phyloP scores from a whole-genome alignment of 768 basidiomycete genomes.

The Paxillus involutus region DNA sequence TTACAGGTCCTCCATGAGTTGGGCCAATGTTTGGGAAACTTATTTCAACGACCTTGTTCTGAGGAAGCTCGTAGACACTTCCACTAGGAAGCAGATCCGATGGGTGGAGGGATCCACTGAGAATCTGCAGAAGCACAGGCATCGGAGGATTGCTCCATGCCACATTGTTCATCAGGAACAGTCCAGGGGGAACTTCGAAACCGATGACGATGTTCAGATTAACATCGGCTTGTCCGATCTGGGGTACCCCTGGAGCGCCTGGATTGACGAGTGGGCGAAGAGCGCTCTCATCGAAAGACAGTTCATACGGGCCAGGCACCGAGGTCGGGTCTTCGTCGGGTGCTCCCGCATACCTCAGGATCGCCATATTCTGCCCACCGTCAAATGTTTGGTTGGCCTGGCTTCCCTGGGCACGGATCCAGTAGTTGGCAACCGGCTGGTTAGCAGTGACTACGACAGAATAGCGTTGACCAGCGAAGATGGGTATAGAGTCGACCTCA shows the following conservation, averaged over 20 bases:
- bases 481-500: conserved; percentile 37
- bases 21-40: conserved; percentile 37
- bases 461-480: conserved; percentile 40
- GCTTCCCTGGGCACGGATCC: conserved; percentile 46
- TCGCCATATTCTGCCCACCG: conserved; percentile 46
- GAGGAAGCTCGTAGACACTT: conserved; percentile 45
- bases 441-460: conserved; percentile 47
- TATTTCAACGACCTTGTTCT: conserved; percentile 45
- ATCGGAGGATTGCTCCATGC: conserved; percentile 40
- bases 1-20: conserved; percentile 29
- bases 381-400: conserved; percentile 26
- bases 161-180: conserved; percentile 26
- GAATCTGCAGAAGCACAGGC: conserved; percentile 59
- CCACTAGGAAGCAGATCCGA: conserved; percentile 50
- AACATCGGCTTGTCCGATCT: conserved; percentile 41
- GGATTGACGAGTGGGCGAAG: conserved; percentile 37
- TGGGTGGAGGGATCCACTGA: conserved; percentile 50
- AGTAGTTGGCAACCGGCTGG: conserved; percentile 52
- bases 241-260: conserved; percentile 38
- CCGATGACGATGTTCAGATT: conserved; percentile 25
- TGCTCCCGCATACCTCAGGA: conserved; percentile 53
- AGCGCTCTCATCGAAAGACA: conserved; percentile 36
- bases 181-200: neutral
- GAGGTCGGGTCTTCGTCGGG: conserved; percentile 42
- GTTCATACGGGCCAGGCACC: conserved; percentile 19